These are phyloP conservation scores for Schizosaccharomyces lindneri DNA, from an alignment of 805 yeast genomes.

Conservation along the genomic window DNA sequence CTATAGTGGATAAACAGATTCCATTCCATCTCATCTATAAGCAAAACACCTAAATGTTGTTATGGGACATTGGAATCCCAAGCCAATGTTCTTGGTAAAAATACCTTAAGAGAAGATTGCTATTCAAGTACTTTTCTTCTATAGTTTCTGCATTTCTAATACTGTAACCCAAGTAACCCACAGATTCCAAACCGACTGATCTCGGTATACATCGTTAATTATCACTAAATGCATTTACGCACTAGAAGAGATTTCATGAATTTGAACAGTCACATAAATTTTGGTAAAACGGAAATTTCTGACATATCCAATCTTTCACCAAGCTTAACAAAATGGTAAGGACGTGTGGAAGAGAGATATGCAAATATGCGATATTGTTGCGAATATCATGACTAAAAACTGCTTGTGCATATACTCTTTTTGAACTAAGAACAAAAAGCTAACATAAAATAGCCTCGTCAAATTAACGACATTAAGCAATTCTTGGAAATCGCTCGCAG, in stretches of 20 bases:
- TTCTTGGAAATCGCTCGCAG: constrained; percentile 70
- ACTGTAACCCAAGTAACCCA: no score
- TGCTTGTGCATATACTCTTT: background rate
- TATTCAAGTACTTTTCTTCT: no score
- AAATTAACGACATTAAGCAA: constrained; percentile 61
- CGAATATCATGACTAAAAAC: background rate
- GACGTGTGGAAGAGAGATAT: background rate
- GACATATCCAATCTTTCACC: background rate
- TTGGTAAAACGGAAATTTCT: background rate
- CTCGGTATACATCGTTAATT: no score
- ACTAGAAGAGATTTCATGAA: background rate
- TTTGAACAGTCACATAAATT: background rate
- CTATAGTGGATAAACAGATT: no score
- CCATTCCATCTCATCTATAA: no score
- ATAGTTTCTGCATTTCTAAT: no score
- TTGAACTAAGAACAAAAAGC: background rate
- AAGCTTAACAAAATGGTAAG: background rate
- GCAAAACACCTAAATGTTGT: no score
- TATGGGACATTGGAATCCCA: no score
- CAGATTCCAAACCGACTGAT: no score
- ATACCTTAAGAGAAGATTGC: no score
- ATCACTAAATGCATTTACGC: no score
- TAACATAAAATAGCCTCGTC: background rate
- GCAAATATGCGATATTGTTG: background rate
- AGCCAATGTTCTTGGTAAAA: no score